Evolutionary conservation across 164 flowering plant genomes (phyloP).

Genomic region (Umbellularia californica): DNA sequence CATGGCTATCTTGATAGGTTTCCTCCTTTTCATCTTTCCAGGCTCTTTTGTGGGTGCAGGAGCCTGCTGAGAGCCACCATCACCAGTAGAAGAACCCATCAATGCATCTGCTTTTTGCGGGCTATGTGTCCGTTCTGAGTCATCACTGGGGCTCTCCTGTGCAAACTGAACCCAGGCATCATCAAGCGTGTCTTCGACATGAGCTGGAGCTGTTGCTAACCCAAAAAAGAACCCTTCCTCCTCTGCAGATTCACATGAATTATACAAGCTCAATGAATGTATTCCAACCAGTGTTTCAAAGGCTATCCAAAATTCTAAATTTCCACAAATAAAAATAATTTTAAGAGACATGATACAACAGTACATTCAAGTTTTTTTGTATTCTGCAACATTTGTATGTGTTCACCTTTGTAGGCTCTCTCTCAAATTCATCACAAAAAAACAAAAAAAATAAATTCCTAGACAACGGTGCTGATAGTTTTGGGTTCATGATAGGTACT

Average conservation of each 20-base stretch:
- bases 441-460: not conserved
- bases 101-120: slow-evolving; percentile 55
- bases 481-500: not conserved
- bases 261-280: not conserved
- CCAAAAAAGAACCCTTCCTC: slow-evolving; percentile 85
- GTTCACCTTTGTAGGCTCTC: not conserved
- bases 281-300: not conserved
- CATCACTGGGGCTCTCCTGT: slow-evolving; percentile 50
- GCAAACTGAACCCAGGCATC: slow-evolving; percentile 99
- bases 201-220: slow-evolving; percentile 98
- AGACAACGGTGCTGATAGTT: too few species aligned
- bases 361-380: not conserved
- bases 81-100: slow-evolving; percentile 56
- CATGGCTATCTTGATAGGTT: slow-evolving; percentile 70
- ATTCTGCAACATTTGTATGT: not conserved
- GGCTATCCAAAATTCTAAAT: not conserved
- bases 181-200: slow-evolving; percentile 87
- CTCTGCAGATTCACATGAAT: slow-evolving; percentile 24
- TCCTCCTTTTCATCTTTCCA: slow-evolving; percentile 32
- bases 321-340: not conserved
- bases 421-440: not conserved
- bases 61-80: slow-evolving; percentile 71
- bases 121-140: slow-evolving; percentile 22
- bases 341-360: not conserved
- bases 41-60: slow-evolving; percentile 16